These are phyloP conservation scores for Stenocarpella maydis DNA, from an alignment of 2,329 filamentous ascomycete species.

Conservation along the genomic window DNA sequence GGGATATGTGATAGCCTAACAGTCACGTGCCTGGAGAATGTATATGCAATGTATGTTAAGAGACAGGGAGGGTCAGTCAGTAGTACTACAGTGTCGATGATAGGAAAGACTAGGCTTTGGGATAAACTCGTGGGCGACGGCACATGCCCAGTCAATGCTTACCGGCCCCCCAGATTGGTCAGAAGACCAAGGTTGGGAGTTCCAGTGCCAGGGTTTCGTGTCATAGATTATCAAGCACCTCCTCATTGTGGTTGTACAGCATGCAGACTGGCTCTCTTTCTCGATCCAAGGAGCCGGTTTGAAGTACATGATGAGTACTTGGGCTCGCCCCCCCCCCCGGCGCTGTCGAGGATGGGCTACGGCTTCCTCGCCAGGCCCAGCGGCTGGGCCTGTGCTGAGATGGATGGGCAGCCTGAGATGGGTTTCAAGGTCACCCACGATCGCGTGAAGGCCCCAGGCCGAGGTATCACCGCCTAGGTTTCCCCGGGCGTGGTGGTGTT, in stretches of 20 bases:
- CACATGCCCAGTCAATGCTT: background rate
- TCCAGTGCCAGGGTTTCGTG: background rate
- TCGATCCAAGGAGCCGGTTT: background rate
- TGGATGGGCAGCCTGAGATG: background rate
- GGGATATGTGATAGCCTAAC: too few relatives aligned
- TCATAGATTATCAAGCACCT: background rate
- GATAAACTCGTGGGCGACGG: background rate
- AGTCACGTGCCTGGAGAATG: background rate
- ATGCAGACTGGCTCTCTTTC: background rate
- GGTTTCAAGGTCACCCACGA: background rate
- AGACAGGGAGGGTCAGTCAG: too few relatives aligned
- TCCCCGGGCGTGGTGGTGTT: background rate
- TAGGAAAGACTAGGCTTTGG: background rate
- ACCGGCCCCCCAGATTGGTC: background rate
- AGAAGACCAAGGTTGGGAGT: background rate
- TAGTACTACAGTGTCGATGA: too few relatives aligned
- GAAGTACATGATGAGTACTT: background rate
- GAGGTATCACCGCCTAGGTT: too few relatives aligned
- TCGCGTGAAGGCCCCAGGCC: background rate
- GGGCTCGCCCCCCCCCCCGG: background rate
- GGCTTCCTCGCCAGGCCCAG: background rate
- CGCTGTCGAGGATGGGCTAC: background rate
- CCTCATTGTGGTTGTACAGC: background rate
- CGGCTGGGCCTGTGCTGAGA: background rate
- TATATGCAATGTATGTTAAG: background rate